phyloP scores from a whole-genome alignment of 441 rosid genomes.

The Populus hybrid region DNA sequence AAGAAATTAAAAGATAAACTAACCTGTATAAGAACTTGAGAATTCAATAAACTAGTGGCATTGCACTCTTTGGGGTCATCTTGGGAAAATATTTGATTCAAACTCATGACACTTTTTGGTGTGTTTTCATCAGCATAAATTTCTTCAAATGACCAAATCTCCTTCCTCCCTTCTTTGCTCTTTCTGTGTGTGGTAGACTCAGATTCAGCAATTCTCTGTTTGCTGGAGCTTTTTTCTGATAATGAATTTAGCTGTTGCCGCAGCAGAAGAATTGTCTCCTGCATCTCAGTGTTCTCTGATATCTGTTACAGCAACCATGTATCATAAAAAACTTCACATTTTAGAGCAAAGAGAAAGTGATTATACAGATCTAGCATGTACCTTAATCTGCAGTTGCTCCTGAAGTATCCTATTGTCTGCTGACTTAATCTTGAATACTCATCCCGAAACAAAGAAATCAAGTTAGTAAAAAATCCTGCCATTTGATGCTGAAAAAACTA shows the following conservation, averaged over 20 bases:
- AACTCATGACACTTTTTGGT: slow-evolving; percentile 85
- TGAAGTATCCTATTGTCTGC: slow-evolving; percentile 95
- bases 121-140: slow-evolving; percentile 61
- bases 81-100: slow-evolving; percentile 62
- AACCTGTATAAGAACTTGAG: slow-evolving; percentile 61
- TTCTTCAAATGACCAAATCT: slow-evolving; percentile 43
- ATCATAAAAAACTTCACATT: background rate
- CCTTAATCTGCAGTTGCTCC: slow-evolving; percentile 89
- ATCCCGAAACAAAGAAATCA: slow-evolving; percentile 19
- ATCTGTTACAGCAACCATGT: slow-evolving; percentile 41
- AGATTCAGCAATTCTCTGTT: slow-evolving; percentile 34
- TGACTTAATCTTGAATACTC: slow-evolving; percentile 62
- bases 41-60: slow-evolving; percentile 35
- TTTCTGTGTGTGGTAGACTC: slow-evolving; percentile 23
- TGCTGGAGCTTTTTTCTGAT: slow-evolving; percentile 32
- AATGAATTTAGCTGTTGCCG: slow-evolving; percentile 62
- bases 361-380: slow-evolving; percentile 23
- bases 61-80: slow-evolving; percentile 58
- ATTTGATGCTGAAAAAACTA: slow-evolving; percentile 12
- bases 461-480: slow-evolving; percentile 18
- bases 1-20: slow-evolving; percentile 14
- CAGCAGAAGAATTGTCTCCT: slow-evolving; percentile 71
- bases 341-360: background rate
- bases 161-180: slow-evolving; percentile 33
- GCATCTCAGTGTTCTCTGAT: slow-evolving; percentile 79